Evolutionary conservation across 2,329 filamentous ascomycete species (phyloP).

Genomic region (Talaromyces funiculosus): DNA sequence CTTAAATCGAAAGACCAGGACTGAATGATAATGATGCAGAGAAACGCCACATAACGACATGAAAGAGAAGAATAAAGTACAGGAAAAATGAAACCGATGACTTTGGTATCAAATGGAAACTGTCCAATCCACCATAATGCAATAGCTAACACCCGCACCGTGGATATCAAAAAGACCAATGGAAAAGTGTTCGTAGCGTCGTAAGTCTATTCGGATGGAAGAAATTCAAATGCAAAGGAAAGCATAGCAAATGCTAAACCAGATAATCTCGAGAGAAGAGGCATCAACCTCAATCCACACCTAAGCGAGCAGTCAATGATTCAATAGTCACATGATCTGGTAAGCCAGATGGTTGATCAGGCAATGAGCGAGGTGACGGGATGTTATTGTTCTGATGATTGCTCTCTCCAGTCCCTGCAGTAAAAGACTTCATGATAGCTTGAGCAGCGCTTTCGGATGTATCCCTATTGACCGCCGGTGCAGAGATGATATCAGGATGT

Average conservation of each 20-base stretch:
- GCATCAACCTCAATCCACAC: neutral
- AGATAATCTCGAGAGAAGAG: neutral
- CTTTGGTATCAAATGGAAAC: neutral
- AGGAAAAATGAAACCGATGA: neutral
- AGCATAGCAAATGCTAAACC: neutral
- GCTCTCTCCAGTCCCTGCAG: neutral
- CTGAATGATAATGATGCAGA: neutral
- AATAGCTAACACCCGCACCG: neutral
- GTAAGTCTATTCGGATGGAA: neutral
- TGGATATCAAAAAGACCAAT: neutral
- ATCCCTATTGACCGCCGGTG: neutral
- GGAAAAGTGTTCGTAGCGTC: neutral
- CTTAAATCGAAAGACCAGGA: neutral
- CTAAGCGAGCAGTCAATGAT: neutral
- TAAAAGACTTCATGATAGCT: neutral
- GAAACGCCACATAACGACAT: neutral
- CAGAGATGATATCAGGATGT: neutral
- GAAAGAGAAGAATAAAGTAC: neutral
- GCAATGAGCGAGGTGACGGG: neutral
- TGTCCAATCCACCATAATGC: neutral
- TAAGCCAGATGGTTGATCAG: neutral
- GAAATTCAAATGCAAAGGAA: neutral
- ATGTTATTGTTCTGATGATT: neutral
- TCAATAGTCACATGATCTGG: neutral
- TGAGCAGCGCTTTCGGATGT: neutral